phyloP scores from a whole-genome alignment of 192 early-diverging fungal genomes.

The Cladochytrium replicatum region DNA sequence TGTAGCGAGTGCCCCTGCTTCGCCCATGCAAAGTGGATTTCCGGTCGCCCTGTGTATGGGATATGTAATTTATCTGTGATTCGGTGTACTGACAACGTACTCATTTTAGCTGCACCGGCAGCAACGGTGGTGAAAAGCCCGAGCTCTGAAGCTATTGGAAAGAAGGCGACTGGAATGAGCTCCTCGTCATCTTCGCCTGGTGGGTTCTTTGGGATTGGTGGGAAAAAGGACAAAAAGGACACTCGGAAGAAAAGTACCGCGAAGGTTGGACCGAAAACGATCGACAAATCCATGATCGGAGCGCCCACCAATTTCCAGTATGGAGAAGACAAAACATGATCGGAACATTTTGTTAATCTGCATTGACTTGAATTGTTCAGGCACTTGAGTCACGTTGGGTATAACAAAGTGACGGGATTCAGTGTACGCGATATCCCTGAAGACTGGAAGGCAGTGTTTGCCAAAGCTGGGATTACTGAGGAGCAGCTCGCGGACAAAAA shows the following conservation, averaged over 20 bases:
- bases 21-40: conserved; percentile 6
- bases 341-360: not conserved
- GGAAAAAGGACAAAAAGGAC: conserved; percentile 10
- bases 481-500: conserved; percentile 36
- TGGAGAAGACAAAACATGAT: not conserved
- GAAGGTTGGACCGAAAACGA: conserved; percentile 9
- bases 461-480: conserved; percentile 46
- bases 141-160: conserved; percentile 1
- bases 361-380: conserved; percentile 9
- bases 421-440: conserved; percentile 37
- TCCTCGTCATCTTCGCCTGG: conserved; percentile 5
- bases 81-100: not conserved
- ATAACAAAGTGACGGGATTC: conserved; percentile 35
- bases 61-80: not conserved
- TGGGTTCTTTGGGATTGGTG: conserved; percentile 3
- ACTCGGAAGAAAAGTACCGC: no score
- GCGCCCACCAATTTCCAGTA: conserved; percentile 37
- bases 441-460: conserved; percentile 46
- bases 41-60: conserved; percentile 5
- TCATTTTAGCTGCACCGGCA: not conserved
- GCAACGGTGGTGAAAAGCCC: conserved; percentile 1
- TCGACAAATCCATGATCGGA: conserved; percentile 38
- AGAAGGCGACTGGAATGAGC: conserved; percentile 3
- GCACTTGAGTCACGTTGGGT: conserved; percentile 41
- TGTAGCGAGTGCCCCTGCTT: not conserved